Evolutionary conservation across 345 rosid species (phyloP).

Genomic region (Geranium rotundifolium): DNA sequence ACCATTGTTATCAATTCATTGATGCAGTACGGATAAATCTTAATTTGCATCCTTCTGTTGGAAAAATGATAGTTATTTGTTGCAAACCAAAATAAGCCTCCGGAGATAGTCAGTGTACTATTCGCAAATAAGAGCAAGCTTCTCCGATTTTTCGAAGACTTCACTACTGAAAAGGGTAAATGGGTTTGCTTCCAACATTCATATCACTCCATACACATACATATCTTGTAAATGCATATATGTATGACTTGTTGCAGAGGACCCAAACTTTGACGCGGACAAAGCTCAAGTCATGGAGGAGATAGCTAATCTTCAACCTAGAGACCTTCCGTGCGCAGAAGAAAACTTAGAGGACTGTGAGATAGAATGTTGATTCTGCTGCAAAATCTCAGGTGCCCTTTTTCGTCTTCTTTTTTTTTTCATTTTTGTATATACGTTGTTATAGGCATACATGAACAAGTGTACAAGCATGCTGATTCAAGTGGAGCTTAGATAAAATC

Average conservation of each 20-base stretch:
- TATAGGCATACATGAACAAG: neutral
- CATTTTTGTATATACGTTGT: neutral
- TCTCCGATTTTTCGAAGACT: conserved; percentile 3
- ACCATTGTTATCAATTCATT: neutral
- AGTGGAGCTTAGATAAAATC: neutral
- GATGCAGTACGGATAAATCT: neutral
- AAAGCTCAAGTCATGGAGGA: neutral
- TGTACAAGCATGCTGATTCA: neutral
- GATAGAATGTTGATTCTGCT: neutral
- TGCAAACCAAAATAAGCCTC: conserved; percentile 67
- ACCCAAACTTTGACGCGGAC: neutral
- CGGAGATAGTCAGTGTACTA: conserved; percentile 49
- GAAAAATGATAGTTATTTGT: conserved; percentile 46
- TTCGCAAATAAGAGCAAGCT: conserved; percentile 64
- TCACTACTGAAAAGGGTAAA: neutral
- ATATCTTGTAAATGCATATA: neutral
- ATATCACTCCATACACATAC: neutral
- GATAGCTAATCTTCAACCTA: neutral
- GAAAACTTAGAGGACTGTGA: neutral
- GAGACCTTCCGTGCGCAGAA: neutral
- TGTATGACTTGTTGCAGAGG: neutral
- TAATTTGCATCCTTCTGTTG: neutral
- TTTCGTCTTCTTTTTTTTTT: neutral
- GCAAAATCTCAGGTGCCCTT: neutral
- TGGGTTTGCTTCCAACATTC: no score